A percentile compares a stretch with the other conserved stretches of the same genome.
Conservation (phyloP, 2,329 filamentous ascomycete species). For the Nemania sp. region DNA sequence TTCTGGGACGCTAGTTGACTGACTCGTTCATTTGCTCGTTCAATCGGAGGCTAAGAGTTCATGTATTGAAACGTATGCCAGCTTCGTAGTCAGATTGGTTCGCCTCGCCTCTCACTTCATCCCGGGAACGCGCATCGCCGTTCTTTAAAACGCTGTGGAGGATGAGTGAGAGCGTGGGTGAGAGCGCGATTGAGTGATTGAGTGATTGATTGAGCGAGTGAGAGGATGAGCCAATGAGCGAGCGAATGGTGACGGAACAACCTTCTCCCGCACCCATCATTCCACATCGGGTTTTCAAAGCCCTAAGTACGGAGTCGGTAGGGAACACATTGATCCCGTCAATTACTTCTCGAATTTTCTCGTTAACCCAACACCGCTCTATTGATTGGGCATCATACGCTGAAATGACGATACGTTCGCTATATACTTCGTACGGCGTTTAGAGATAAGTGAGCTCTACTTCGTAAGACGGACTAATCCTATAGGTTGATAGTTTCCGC, state of each 20-base stretch:
- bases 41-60: neutral
- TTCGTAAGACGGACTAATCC: too few species aligned
- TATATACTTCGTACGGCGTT: too few species aligned
- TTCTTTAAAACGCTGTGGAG: neutral
- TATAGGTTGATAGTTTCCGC: too few species aligned
- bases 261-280: conserved; percentile 18
- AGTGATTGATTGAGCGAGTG: too few species aligned
- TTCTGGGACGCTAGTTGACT: too few species aligned
- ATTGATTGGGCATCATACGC: neutral
- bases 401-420: neutral
- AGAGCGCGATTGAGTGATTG: too few species aligned
- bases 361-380: neutral
- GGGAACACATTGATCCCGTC: neutral
- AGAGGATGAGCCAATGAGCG: too few species aligned
- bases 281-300: neutral
- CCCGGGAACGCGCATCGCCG: neutral
- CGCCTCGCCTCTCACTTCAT: neutral
- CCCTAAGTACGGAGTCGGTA: neutral
- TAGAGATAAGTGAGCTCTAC: too few species aligned
- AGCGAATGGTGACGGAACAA: conserved; percentile 20
- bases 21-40: neutral
- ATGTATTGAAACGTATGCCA: neutral
- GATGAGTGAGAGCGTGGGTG: too few species aligned
- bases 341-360: neutral
- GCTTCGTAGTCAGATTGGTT: neutral